These are phyloP conservation scores for Flaveria trinervia DNA, from an alignment of 129 eudicot species.

Conservation along the genomic window DNA sequence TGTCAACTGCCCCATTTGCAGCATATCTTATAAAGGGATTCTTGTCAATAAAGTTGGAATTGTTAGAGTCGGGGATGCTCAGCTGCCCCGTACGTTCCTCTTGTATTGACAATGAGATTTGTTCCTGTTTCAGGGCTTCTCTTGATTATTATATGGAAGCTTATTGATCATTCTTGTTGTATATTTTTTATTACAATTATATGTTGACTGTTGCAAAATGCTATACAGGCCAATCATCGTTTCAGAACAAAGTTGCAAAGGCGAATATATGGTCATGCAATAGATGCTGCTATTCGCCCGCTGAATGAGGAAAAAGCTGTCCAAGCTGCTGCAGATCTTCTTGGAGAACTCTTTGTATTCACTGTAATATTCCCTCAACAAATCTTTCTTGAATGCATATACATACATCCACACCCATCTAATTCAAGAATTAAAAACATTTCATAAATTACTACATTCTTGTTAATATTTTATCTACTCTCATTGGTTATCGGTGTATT, in stretches of 20 bases:
- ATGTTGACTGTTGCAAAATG: constrained; percentile 3
- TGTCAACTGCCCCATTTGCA: too few relatives aligned
- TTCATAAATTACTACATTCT: too few relatives aligned
- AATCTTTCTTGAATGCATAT: not conserved
- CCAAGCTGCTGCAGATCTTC: constrained; percentile 89
- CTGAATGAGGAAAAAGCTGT: constrained; percentile 83
- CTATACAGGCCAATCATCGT: constrained; percentile 77
- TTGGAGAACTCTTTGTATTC: constrained; percentile 82
- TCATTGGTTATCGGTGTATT: too few relatives aligned
- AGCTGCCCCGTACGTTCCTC: too few relatives aligned
- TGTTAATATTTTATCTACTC: too few relatives aligned
- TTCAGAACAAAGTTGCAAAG: constrained; percentile 71
- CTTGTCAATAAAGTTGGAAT: too few relatives aligned
- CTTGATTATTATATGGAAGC: not conserved
- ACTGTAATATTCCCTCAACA: constrained; percentile 38
- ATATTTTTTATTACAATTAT: not conserved
- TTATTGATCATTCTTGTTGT: not conserved
- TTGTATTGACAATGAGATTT: not conserved
- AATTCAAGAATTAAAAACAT: not conserved
- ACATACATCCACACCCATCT: not conserved
- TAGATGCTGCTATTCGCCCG: constrained; percentile 80
- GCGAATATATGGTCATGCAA: constrained; percentile 73
- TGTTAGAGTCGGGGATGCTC: too few relatives aligned
- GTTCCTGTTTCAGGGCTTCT: not conserved
- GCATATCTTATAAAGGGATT: too few relatives aligned